Evolutionary conservation across 371 early-diverging fungal genomes (phyloP).

Genomic region (Phascolomyces articulosus): DNA sequence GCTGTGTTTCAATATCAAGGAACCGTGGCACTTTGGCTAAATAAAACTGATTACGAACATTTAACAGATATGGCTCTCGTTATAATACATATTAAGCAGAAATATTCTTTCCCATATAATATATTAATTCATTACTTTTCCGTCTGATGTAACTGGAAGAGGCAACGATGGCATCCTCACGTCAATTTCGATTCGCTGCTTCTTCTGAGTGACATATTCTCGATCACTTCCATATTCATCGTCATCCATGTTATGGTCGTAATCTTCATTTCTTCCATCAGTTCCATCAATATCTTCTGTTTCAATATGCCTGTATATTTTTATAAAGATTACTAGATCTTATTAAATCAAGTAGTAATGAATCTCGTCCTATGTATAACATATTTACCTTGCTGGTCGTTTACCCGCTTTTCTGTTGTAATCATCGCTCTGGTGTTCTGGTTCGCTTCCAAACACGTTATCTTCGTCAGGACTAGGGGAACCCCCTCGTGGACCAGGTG

Average conservation of each 20-base stretch:
- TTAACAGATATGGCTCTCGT: not conserved
- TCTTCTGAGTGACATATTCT: slow-evolving; percentile 26
- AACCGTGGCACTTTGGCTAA: slow-evolving; percentile 77
- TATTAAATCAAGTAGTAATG: too few relatives aligned
- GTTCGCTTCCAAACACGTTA: slow-evolving; percentile 28
- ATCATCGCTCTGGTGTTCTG: slow-evolving; percentile 17
- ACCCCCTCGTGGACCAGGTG: not conserved
- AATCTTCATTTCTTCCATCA: slow-evolving; percentile 25
- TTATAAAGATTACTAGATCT: not conserved
- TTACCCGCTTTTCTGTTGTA: not conserved
- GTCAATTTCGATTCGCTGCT: slow-evolving; percentile 38
- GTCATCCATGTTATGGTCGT: slow-evolving; percentile 18
- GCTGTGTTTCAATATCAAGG: slow-evolving; percentile 68
- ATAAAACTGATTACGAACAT: slow-evolving; percentile 68
- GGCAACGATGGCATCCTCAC: slow-evolving; percentile 42
- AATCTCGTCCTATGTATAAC: too few relatives aligned
- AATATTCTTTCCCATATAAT: not conserved
- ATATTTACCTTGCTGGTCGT: slow-evolving; percentile 7
- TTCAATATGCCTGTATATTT: not conserved
- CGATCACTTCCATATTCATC: slow-evolving; percentile 36
- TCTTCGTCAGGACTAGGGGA: not conserved
- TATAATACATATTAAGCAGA: too few relatives aligned
- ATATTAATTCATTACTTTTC: slow-evolving; percentile 26
- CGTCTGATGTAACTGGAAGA: slow-evolving; percentile 35
- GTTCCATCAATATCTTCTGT: slow-evolving; percentile 1